Evolutionary conservation across 179 eudicot genomes (phyloP), one percentile per base, ranked within the genome.

Genomic region (Drosera spatulata): DNA sequence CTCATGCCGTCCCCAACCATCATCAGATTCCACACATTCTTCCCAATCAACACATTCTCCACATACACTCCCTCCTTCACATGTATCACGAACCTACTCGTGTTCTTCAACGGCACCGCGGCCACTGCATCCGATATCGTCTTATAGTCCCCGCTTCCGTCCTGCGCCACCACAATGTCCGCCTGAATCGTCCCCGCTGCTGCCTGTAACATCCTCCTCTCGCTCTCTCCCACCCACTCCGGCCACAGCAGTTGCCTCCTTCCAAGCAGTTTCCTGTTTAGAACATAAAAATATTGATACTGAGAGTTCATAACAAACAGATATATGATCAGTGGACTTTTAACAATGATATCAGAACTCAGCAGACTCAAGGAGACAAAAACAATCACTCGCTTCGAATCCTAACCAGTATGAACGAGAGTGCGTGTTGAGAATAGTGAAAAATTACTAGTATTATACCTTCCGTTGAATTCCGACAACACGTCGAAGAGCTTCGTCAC

Each of bases 401-500:
- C 33, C 33, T 22, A 22, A 1, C 33, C 33, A 22, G 33, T n/a
- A n/a, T n/a, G n/a, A n/a, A n/a, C n/a, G n/a, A n/a, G n/a, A n/a
- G n/a, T 22, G 33, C 33, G 33, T 22, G 33, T 22, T 22, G 1
- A 22, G 33, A 22, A 22, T 22, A 22, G 1, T 22, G 33, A 22
- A 22, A 22, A 22, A 22, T 22, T 22, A 22, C 33, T 22, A 22
- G 33, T 22, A 22, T 22, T 22, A 22, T 22, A 22, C 33, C 33
- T 22, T 22, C 33, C 33, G 33, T 22, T 22, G 33, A 22, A 22
- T 22, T 69, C 56, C 1, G 59, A 74, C 2, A 82, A 39, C 1
- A 75, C 40, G 0, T 71, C 64, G 39, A 76, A 43, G 0, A 86
- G 2, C 46, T 76, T 84, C 2, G 76, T 60, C 2, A 74, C 95